These are phyloP conservation scores for Penicillium digitatum DNA, from an alignment of 2,329 filamentous ascomycete genomes.

Conservation along the genomic window DNA sequence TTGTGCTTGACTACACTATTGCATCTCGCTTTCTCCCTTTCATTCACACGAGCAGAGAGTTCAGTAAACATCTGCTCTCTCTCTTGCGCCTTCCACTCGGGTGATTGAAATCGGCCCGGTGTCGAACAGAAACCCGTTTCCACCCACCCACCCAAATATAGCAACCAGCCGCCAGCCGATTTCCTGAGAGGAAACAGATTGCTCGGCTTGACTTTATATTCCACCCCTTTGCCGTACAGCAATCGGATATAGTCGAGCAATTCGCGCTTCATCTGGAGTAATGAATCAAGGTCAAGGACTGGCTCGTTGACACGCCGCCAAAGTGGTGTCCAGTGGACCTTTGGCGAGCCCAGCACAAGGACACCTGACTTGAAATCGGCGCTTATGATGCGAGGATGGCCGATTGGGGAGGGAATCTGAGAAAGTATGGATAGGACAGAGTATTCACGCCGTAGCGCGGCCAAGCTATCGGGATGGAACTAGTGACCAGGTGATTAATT, in stretches of 20 bases:
- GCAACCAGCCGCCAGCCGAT: not conserved
- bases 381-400: not conserved
- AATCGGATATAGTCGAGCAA: not conserved
- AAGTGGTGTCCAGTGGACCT: not conserved
- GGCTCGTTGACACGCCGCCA: not conserved
- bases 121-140: not conserved
- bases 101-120: not conserved
- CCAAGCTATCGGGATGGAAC: not conserved
- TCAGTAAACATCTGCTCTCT: not conserved
- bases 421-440: not conserved
- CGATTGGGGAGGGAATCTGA: not conserved
- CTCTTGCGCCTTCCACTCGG: not conserved
- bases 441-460: not conserved
- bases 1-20: not conserved
- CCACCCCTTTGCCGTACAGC: not conserved
- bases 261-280: not conserved
- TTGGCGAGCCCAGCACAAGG: not conserved
- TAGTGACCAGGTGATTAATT: not conserved
- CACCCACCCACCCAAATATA: not conserved
- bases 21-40: not conserved
- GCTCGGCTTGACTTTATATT: not conserved
- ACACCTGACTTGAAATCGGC: not conserved
- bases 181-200: not conserved
- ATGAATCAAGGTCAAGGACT: not conserved
- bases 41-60: not conserved